These are phyloP conservation scores for Aspergillus jensenii DNA, from an alignment of 2,329 filamentous ascomycete genomes.

Conservation along the genomic window DNA sequence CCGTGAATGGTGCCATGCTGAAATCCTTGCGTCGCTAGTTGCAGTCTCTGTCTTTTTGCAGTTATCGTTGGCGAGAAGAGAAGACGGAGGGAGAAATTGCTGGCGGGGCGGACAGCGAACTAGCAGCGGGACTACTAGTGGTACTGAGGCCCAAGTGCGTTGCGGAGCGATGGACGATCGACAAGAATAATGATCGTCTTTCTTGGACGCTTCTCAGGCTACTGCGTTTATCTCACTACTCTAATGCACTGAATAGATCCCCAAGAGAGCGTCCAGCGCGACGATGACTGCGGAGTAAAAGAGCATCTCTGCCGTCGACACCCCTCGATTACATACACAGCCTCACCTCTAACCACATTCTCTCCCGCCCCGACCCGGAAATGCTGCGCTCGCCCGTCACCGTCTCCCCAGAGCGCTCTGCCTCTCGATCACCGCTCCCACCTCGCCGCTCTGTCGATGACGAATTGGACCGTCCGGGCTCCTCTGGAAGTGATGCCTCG, in stretches of 20 bases:
- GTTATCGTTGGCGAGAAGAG: neutral
- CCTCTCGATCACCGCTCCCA: slow-evolving; percentile 19
- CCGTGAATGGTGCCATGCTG: neutral
- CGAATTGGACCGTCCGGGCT: slow-evolving; percentile 38
- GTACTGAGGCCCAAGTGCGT: neutral
- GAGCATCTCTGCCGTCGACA: neutral
- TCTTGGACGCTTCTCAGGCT: slow-evolving; percentile 2
- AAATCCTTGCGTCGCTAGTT: neutral
- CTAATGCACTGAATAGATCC: neutral
- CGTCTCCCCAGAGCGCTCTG: slow-evolving; percentile 23
- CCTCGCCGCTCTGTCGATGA: slow-evolving; percentile 31
- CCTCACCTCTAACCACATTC: neutral
- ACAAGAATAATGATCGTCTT: slow-evolving; percentile 3
- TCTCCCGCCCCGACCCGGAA: neutral
- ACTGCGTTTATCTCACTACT: neutral
- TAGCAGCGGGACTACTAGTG: neutral
- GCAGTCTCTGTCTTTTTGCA: too few relatives aligned
- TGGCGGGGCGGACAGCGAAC: slow-evolving; percentile 13
- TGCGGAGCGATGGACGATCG: slow-evolving; percentile 12
- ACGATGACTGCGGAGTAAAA: neutral
- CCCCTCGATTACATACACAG: slow-evolving; percentile 13
- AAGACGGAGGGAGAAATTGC: neutral
- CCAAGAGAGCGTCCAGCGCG: neutral
- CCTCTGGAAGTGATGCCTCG: slow-evolving; percentile 49
- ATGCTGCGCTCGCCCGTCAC: slow-evolving; percentile 25